phyloP scores from a whole-genome alignment of 805 yeast species.

The Martiniozyma abietophila region DNA sequence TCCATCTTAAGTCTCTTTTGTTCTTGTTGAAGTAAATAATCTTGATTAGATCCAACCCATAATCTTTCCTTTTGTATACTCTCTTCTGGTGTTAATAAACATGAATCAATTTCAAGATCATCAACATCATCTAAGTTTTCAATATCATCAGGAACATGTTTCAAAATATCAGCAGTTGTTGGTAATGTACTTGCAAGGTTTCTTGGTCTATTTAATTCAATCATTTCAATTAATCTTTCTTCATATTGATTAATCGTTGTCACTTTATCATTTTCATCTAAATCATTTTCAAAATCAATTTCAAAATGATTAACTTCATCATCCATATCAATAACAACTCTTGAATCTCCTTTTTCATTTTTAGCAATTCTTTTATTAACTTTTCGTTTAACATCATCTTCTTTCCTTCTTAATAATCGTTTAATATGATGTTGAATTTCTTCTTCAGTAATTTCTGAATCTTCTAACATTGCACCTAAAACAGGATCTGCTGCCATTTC shows the following conservation, averaged over 20 bases:
- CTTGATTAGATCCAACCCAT: constrained; percentile 88
- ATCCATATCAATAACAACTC: constrained; percentile 10
- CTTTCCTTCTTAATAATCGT: constrained; percentile 22
- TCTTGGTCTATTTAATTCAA: constrained; percentile 41
- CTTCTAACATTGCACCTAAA: constrained; percentile 34
- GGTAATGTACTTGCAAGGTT: constrained; percentile 49
- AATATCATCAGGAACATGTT: constrained; percentile 48
- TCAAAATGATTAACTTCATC: constrained; percentile 14
- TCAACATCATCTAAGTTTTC: constrained; percentile 54
- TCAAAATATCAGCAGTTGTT: constrained; percentile 44
- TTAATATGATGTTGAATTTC: constrained; percentile 31
- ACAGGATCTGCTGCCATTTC: constrained; percentile 34
- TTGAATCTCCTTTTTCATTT: constrained; percentile 6
- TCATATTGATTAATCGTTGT: constrained; percentile 17
- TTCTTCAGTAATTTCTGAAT: constrained; percentile 35
- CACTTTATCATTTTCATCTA: constrained; percentile 1
- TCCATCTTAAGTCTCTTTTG: constrained; percentile 72
- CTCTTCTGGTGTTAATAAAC: constrained; percentile 61
- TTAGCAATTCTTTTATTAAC: constrained; percentile 7
- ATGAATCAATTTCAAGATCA: constrained; percentile 65
- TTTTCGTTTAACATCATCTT: constrained; percentile 17
- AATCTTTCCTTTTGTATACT: constrained; percentile 65
- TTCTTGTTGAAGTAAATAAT: constrained; percentile 77
- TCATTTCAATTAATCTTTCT: constrained; percentile 22
- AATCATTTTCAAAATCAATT: constrained; percentile 6